These are phyloP conservation scores for Pezicula neosporulosa DNA, from an alignment of 2,329 filamentous ascomycete species.

Conservation along the genomic window DNA sequence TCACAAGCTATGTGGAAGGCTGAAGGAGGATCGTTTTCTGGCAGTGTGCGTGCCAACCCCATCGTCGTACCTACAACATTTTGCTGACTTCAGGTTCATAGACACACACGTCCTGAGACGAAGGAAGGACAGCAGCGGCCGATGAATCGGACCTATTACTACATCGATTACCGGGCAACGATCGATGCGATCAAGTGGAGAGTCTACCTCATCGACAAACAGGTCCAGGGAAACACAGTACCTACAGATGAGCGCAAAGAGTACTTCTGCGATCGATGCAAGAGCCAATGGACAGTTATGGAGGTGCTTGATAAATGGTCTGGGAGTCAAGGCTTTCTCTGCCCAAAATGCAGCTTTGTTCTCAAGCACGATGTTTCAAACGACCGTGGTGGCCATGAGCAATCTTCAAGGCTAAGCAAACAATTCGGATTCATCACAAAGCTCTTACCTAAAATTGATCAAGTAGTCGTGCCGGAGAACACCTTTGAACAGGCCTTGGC, in stretches of 20 bases:
- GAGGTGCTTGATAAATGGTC: constrained; percentile 80
- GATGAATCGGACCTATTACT: constrained; percentile 90
- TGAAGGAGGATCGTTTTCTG: constrained; percentile 83
- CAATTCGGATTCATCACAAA: constrained; percentile 78
- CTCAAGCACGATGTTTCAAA: constrained; percentile 65
- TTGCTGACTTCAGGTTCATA: constrained; percentile 28
- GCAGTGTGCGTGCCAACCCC: constrained; percentile 56
- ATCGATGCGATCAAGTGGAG: constrained; percentile 97
- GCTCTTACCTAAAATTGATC: constrained; percentile 72
- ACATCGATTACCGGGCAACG: constrained; percentile 89
- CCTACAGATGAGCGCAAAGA: constrained; percentile 87
- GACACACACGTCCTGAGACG: constrained; percentile 70
- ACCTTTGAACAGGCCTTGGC: constrained; percentile 68
- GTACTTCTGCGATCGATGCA: constrained; percentile 79
- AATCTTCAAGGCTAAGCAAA: constrained; percentile 71
- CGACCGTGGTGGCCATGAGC: constrained; percentile 67
- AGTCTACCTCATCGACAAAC: constrained; percentile 82
- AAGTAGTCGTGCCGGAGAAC: constrained; percentile 69
- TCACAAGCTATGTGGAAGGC: constrained; percentile 80
- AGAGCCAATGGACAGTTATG: constrained; percentile 82
- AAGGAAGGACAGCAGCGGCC: constrained; percentile 79
- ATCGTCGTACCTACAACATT: no score
- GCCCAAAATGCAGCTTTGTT: constrained; percentile 69
- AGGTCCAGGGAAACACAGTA: constrained; percentile 79
- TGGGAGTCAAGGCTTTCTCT: constrained; percentile 68